Conservation (phyloP, 108 stramenopile species). For the Stephanodiscus triporus region DNA sequence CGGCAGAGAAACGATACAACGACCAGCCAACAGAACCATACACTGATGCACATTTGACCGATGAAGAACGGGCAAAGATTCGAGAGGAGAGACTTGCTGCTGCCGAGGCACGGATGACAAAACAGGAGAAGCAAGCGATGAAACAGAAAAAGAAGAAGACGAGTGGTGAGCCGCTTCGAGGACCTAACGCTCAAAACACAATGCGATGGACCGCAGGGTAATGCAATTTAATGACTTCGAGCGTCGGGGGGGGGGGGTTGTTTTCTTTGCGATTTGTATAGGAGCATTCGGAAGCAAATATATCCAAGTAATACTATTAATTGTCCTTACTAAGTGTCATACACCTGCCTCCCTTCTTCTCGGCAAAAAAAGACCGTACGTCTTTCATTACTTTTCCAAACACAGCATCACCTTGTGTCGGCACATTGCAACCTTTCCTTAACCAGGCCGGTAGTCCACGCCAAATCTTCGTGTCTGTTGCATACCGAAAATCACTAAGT, state of each 20-base stretch:
- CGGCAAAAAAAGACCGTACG: constrained; percentile 29
- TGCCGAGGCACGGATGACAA: constrained; percentile 38
- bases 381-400: constrained; percentile 47
- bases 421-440: constrained; percentile 24
- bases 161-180: constrained; percentile 40
- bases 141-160: constrained; percentile 39
- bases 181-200: constrained; percentile 44
- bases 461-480: constrained; percentile 61
- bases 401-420: constrained; percentile 10
- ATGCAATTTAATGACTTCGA: neutral
- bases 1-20: constrained; percentile 11
- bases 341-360: neutral
- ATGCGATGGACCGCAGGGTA: constrained; percentile 52
- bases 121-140: constrained; percentile 43
- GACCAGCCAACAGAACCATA: constrained; percentile 29
- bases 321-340: too few species aligned
- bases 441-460: constrained; percentile 85
- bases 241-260: neutral
- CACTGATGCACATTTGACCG: constrained; percentile 28
- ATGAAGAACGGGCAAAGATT: constrained; percentile 46
- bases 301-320: too few species aligned
- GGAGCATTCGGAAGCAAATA: too few species aligned
- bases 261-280: too few species aligned
- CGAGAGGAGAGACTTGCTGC: constrained; percentile 44
- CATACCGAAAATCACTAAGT: constrained; percentile 89